Conservation (phyloP, 176 grass and related monocot species). For the Canna indica region DNA sequence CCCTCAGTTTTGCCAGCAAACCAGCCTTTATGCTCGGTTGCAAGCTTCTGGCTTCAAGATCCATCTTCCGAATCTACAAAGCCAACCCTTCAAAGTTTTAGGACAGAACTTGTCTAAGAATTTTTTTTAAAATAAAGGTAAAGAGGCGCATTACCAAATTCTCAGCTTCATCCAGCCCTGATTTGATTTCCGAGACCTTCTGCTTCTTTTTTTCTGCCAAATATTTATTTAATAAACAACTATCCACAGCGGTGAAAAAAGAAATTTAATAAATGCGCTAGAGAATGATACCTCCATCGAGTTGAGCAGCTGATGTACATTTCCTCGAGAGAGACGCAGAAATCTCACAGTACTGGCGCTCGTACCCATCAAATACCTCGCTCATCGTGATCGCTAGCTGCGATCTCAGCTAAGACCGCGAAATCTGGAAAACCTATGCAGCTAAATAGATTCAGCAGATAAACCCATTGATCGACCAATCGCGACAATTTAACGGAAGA, state of each 20-base stretch:
- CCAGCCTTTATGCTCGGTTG: constrained; percentile 73
- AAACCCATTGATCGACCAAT: not conserved
- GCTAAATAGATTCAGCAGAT: not conserved
- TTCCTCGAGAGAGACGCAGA: constrained; percentile 65
- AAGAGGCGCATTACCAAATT: constrained; percentile 33
- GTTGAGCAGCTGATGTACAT: constrained; percentile 50
- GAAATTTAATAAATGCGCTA: not conserved
- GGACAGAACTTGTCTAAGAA: not conserved
- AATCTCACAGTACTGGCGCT: constrained; percentile 83
- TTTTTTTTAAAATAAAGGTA: not conserved
- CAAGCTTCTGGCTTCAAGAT: constrained; percentile 89
- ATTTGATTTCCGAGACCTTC: constrained; percentile 67
- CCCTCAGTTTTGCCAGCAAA: constrained; percentile 71
- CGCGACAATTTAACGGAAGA: not conserved
- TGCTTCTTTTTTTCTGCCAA: constrained; percentile 77
- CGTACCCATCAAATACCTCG: constrained; percentile 71
- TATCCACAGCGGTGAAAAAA: not conserved
- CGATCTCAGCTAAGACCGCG: not conserved
- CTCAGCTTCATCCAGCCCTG: constrained; percentile 74
- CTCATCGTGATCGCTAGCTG: constrained; percentile 33
- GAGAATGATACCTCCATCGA: constrained; percentile 47
- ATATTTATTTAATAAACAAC: not conserved
- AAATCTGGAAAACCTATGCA: not conserved
- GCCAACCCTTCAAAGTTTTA: not conserved
- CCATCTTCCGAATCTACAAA: constrained; percentile 87